Evolutionary conservation across 176 grass and related monocot species (phyloP).

Genomic region (Zoysia pacifica): DNA sequence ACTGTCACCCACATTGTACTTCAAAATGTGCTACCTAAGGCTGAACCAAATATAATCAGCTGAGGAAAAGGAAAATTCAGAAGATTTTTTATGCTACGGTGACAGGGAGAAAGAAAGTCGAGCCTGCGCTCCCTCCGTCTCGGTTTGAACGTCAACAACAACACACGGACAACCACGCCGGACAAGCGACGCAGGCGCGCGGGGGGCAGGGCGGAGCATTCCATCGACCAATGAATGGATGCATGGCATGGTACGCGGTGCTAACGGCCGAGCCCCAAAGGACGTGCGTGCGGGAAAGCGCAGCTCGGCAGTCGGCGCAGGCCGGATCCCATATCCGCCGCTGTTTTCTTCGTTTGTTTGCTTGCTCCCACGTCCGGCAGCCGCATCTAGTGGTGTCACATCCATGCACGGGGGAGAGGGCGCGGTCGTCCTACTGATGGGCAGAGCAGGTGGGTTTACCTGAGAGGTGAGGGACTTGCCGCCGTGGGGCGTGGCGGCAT

Average conservation of each 20-base stretch:
- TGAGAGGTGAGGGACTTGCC: conserved; percentile 88
- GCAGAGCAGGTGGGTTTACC: conserved; percentile 22
- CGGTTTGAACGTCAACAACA: conserved; percentile 32
- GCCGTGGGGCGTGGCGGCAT: conserved; percentile 45
- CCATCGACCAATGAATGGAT: conserved; percentile 21
- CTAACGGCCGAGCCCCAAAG: not conserved
- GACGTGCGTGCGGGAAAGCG: no score
- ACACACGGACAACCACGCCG: not conserved
- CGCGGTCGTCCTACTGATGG: no score
- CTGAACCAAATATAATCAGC: not conserved
- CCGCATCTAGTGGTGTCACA: conserved; percentile 23
- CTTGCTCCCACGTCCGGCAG: not conserved
- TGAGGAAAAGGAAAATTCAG: not conserved
- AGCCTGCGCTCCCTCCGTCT: not conserved
- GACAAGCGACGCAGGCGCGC: conserved; percentile 31
- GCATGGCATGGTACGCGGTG: conserved; percentile 10
- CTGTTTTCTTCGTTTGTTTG: not conserved
- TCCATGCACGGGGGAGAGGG: conserved; percentile 1
- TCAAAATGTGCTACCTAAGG: not conserved
- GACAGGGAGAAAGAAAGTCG: not conserved
- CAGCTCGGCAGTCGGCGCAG: not conserved
- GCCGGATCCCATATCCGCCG: not conserved
- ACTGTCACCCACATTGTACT: conserved; percentile 11
- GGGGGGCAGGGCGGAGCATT: conserved; percentile 11
- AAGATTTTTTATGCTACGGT: not conserved